Evolutionary conservation across 2,329 filamentous ascomycete species (phyloP).

Genomic region (Plenodomus biglobosus): DNA sequence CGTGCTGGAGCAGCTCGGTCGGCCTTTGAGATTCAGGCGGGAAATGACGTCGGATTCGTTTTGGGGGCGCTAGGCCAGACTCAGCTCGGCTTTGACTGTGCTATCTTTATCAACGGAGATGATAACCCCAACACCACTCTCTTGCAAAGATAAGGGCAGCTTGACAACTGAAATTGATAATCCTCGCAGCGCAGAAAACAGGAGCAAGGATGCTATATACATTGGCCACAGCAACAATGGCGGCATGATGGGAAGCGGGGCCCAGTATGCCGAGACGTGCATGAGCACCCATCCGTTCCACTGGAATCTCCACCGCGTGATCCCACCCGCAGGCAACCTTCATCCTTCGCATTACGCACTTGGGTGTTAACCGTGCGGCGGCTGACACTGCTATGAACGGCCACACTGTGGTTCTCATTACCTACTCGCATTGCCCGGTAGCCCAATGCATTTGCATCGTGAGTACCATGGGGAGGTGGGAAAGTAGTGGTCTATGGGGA

Average conservation of each 20-base stretch:
- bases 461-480: slow-evolving; percentile 5
- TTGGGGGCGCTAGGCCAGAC: not conserved
- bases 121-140: slow-evolving; percentile 1
- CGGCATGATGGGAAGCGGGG: slow-evolving; percentile 14
- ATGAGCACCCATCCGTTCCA: slow-evolving; percentile 18
- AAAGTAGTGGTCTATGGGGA: not conserved
- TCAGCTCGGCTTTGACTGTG: not conserved
- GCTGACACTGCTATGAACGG: not conserved
- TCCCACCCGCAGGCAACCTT: not conserved
- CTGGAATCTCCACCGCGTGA: not conserved
- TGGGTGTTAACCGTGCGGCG: not conserved
- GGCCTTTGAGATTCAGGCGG: slow-evolving; percentile 4
- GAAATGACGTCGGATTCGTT: slow-evolving; percentile 14
- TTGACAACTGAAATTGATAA: too few relatives aligned
- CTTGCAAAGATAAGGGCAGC: not conserved
- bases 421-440: not conserved
- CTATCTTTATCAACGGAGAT: slow-evolving; percentile 6
- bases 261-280: slow-evolving; percentile 9
- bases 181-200: not conserved
- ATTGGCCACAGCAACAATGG: too few relatives aligned
- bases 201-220: slow-evolving; percentile 4
- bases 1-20: not conserved
- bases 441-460: not conserved
- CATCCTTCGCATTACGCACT: not conserved
- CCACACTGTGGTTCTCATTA: not conserved